Evolutionary conservation across 2,329 filamentous ascomycete species (phyloP).

Genomic region (Fusarium austroafricanum): DNA sequence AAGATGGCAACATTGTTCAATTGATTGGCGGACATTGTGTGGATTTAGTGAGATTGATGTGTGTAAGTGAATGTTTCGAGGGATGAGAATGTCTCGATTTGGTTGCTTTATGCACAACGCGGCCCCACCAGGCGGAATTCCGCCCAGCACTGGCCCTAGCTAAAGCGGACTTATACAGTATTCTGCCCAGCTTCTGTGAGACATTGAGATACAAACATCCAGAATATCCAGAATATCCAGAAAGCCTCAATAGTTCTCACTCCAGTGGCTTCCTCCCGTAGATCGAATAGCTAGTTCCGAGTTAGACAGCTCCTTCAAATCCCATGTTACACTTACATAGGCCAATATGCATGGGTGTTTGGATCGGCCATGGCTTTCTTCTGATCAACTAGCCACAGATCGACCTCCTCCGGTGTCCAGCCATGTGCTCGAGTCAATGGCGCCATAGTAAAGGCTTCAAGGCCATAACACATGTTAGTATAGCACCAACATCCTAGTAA

Average conservation of each 20-base stretch:
- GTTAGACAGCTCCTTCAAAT: neutral
- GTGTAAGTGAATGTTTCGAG: slow-evolving; percentile 14
- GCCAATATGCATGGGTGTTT: slow-evolving; percentile 26
- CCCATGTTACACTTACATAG: slow-evolving; percentile 9
- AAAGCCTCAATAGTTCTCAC: neutral
- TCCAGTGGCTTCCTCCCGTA: slow-evolving; percentile 11
- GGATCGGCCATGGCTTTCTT: slow-evolving; percentile 24
- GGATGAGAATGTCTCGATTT: neutral
- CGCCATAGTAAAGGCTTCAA: slow-evolving; percentile 39
- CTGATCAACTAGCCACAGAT: slow-evolving; percentile 23
- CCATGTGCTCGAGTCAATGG: slow-evolving; percentile 29
- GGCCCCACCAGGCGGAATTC: slow-evolving; percentile 30
- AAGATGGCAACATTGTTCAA: slow-evolving; percentile 23
- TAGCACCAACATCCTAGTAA: slow-evolving; percentile 31
- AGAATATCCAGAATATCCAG: too few relatives aligned
- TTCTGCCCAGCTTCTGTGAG: too few relatives aligned
- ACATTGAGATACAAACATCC: neutral
- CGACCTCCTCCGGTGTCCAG: slow-evolving; percentile 22
- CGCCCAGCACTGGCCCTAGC: slow-evolving; percentile 2
- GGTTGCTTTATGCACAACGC: slow-evolving; percentile 5
- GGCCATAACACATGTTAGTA: slow-evolving; percentile 20
- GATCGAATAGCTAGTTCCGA: slow-evolving; percentile 9
- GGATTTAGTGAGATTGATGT: neutral
- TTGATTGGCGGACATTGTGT: slow-evolving; percentile 14
- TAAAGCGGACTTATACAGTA: neutral